Conservation (phyloP, 2,329 filamentous ascomycete species). For the Tolypocladium capitatum region DNA sequence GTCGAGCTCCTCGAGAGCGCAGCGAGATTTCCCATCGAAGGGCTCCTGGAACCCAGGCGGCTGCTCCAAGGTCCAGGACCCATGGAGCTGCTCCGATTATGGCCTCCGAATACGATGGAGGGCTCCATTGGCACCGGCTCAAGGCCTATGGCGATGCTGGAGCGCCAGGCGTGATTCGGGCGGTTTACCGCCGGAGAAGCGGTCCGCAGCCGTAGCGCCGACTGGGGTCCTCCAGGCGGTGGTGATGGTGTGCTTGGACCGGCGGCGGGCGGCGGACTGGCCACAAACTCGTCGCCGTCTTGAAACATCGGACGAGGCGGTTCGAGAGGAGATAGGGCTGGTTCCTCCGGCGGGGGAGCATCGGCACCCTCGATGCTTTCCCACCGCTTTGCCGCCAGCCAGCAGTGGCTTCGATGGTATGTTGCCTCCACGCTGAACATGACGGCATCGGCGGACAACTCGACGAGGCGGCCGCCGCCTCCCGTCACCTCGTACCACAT, state of each 20-base stretch:
- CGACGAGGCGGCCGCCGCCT: constrained; percentile 36
- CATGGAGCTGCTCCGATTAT: constrained; percentile 22
- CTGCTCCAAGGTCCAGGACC: constrained; percentile 20
- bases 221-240: constrained; percentile 11
- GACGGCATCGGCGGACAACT: constrained; percentile 46
- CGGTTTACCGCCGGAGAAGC: constrained; percentile 23
- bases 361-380: constrained; percentile 21
- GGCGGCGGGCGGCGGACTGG: constrained; percentile 8
- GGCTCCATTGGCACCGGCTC: constrained; percentile 28
- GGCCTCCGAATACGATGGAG: constrained; percentile 12
- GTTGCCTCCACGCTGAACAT: constrained; percentile 49
- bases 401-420: constrained; percentile 45
- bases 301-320: constrained; percentile 24
- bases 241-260: constrained; percentile 15
- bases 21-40: constrained; percentile 22
- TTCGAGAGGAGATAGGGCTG: constrained; percentile 23
- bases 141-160: constrained; percentile 29
- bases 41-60: constrained; percentile 18
- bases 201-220: constrained; percentile 22
- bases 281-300: constrained; percentile 13
- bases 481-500: constrained; percentile 67
- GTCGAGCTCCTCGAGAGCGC: constrained; percentile 11
- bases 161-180: constrained; percentile 22
- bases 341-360: constrained; percentile 14
- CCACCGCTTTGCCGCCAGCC: constrained; percentile 39